phyloP scores from a whole-genome alignment of 495 filamentous ascomycete species.

The Aspergillus nidulans region DNA sequence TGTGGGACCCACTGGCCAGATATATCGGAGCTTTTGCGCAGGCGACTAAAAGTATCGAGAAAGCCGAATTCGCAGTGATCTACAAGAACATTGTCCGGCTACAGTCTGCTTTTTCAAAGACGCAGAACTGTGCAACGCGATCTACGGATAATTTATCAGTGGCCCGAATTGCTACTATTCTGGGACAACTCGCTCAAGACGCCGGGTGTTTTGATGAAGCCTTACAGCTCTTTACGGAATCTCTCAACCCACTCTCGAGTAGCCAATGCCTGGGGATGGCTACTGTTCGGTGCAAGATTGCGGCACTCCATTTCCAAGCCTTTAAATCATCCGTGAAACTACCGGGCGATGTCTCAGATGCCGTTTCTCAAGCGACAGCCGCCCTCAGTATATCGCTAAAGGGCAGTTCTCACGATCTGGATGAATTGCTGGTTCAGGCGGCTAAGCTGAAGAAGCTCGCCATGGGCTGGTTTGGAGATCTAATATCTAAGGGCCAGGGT shows the following conservation, averaged over 20 bases:
- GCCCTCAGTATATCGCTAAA: constrained; percentile 57
- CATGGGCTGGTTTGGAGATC: constrained; percentile 47
- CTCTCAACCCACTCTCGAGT: constrained; percentile 28
- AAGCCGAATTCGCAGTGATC: constrained; percentile 35
- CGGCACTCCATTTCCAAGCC: constrained; percentile 36
- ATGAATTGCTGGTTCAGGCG: constrained; percentile 64
- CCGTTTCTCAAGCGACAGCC: constrained; percentile 32
- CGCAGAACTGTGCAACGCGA: constrained; percentile 24
- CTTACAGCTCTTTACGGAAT: constrained; percentile 34
- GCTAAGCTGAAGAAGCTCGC: constrained; percentile 58
- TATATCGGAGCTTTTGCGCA: constrained; percentile 61
- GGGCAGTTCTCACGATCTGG: constrained; percentile 61
- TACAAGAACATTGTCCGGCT: constrained; percentile 38
- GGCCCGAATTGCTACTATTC: constrained; percentile 30
- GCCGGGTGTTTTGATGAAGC: constrained; percentile 43
- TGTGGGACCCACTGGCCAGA: constrained; percentile 63
- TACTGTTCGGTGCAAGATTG: constrained; percentile 42
- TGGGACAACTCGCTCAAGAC: constrained; percentile 45
- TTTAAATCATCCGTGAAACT: constrained; percentile 26
- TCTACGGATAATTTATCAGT: constrained; percentile 24
- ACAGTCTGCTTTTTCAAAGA: constrained; percentile 28
- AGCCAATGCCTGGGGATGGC: constrained; percentile 33
- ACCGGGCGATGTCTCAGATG: constrained; percentile 16
- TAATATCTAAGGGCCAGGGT: constrained; percentile 25
- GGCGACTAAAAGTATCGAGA: constrained; percentile 40